A percentile compares a stretch with the other conserved stretches of the same genome.
phyloP scores from a whole-genome alignment of 495 filamentous ascomycete genomes.

The Penicillium silybi region DNA sequence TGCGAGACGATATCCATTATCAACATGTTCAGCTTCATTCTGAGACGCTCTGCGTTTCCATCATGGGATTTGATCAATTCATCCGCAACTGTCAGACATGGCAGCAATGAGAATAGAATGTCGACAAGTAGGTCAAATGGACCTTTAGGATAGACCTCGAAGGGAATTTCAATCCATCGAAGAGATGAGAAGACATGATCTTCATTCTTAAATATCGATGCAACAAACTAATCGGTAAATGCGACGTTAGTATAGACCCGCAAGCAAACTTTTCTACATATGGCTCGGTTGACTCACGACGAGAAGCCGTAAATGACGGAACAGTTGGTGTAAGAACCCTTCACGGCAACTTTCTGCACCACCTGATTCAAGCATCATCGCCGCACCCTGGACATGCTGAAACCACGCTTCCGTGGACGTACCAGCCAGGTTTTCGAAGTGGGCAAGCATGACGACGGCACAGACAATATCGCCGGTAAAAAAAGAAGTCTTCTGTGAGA shows the following conservation, averaged over 20 bases:
- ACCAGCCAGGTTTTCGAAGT: constrained; percentile 10
- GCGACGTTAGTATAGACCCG: background rate
- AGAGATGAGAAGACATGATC: constrained; percentile 9
- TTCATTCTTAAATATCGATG: constrained; percentile 5
- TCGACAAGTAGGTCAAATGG: constrained; percentile 12
- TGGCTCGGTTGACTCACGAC: background rate
- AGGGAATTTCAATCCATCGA: constrained; percentile 7
- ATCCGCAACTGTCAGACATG: constrained; percentile 6
- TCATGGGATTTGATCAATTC: background rate
- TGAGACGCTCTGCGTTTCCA: background rate
- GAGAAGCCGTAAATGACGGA: constrained; percentile 14
- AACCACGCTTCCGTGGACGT: constrained; percentile 9
- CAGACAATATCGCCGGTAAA: constrained; percentile 7
- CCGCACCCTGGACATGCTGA: constrained; percentile 12
- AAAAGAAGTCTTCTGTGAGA: background rate
- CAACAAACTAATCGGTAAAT: constrained; percentile 3
- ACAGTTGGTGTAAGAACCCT: constrained; percentile 12
- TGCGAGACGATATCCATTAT: background rate
- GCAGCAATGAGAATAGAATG: constrained; percentile 7
- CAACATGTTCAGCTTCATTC: background rate
- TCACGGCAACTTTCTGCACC: constrained; percentile 10
- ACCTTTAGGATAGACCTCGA: constrained; percentile 7
- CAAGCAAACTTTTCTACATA: background rate
- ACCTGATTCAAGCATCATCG: constrained; percentile 5
- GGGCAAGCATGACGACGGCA: constrained; percentile 13